Percentiles rank a stretch among this genome's conserved stretches.
Evolutionary conservation across 805 yeast species (phyloP).

Genomic region (Ogataea nitratoaversa): DNA sequence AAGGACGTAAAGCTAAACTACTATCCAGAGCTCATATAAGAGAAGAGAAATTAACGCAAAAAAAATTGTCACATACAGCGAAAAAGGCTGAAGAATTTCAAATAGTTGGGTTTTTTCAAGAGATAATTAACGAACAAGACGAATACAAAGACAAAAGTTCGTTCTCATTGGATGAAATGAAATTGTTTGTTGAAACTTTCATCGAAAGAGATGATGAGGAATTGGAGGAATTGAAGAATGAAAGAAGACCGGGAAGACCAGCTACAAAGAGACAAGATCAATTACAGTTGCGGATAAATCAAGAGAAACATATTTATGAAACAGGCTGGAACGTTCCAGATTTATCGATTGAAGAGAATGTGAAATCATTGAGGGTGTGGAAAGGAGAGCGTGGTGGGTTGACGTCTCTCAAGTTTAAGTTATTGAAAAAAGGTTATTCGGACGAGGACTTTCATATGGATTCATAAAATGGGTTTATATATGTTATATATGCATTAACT

Average conservation of each 20-base stretch:
- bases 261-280: conserved; percentile 64
- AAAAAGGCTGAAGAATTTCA: conserved; percentile 57
- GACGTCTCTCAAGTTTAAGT: conserved; percentile 52
- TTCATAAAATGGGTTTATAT: no score
- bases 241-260: conserved; percentile 88
- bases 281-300: conserved; percentile 56
- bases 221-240: conserved; percentile 51
- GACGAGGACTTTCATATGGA: not conserved
- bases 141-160: conserved; percentile 30
- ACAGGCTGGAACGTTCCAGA: conserved; percentile 76
- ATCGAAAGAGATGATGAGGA: conserved; percentile 74
- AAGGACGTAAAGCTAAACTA: conserved; percentile 84
- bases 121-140: conserved; percentile 42
- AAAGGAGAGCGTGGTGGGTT: conserved; percentile 79
- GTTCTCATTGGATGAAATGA: conserved; percentile 57
- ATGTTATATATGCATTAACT: no score
- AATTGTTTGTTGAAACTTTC: conserved; percentile 55
- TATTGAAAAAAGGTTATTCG: conserved; percentile 25
- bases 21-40: conserved; percentile 83
- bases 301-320: conserved; percentile 57
- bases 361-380: conserved; percentile 64
- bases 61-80: conserved; percentile 53
- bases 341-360: conserved; percentile 55
- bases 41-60: conserved; percentile 62
- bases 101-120: conserved; percentile 57